A percentile compares a stretch with the other conserved stretches of the same genome.
These are phyloP conservation scores for Cyberlindnera saturnus DNA, from an alignment of 805 yeast species.

Conservation along the genomic window DNA sequence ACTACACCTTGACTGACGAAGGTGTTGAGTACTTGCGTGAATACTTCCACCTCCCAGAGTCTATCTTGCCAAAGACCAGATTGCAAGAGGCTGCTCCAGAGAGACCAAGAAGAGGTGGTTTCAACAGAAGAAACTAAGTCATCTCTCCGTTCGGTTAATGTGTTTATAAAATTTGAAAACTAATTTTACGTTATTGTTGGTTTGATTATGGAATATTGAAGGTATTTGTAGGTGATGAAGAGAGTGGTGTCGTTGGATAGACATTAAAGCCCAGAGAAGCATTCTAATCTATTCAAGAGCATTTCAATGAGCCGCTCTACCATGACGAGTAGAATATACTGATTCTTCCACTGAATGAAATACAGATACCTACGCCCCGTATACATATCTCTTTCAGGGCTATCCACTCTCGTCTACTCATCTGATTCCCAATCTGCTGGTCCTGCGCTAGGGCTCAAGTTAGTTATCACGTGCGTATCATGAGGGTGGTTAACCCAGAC, in stretches of 20 bases:
- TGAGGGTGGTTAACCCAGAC: too few relatives aligned
- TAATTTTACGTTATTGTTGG: constrained; percentile 12
- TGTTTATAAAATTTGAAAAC: constrained; percentile 21
- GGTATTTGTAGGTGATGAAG: not conserved
- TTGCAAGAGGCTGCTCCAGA: constrained; percentile 90
- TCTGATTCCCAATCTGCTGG: too few relatives aligned
- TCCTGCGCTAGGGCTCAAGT: too few relatives aligned
- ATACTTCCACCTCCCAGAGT: constrained; percentile 98
- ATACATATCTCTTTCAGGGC: too few relatives aligned
- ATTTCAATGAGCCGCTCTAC: too few relatives aligned
- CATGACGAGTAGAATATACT: too few relatives aligned
- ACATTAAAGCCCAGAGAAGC: not conserved
- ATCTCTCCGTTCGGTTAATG: constrained; percentile 9
- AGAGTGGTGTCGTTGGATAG: not conserved
- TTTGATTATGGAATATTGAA: not conserved
- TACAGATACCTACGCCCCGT: too few relatives aligned
- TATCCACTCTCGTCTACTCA: too few relatives aligned
- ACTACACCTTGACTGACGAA: constrained; percentile 99
- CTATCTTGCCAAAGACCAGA: constrained; percentile 97
- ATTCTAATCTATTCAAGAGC: too few relatives aligned
- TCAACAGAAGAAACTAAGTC: constrained; percentile 26
- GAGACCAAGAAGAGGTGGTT: constrained; percentile 48
- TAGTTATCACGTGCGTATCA: too few relatives aligned
- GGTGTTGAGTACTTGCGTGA: constrained; percentile 98
- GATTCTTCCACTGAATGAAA: too few relatives aligned